Conservation (phyloP, 148 eudicot genomes). For the Heliamphora exappendiculata region DNA sequence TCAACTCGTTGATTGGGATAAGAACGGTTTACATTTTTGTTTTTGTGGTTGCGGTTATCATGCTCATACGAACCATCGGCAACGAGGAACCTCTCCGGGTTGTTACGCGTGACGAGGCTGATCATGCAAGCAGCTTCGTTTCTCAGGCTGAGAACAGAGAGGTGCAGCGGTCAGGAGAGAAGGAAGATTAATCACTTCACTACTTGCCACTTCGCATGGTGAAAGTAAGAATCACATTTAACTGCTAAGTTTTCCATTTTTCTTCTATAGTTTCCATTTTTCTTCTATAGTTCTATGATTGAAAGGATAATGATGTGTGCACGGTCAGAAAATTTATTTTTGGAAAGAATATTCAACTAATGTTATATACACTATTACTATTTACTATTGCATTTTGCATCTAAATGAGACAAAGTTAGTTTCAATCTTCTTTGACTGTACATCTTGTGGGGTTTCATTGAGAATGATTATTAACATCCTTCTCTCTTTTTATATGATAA, state of each 20-base stretch:
- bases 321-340: neutral
- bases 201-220: neutral
- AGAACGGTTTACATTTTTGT: slow-evolving; percentile 39
- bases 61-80: slow-evolving; percentile 45
- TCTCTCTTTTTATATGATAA: neutral
- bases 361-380: neutral
- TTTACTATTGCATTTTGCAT: neutral
- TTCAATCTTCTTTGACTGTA: neutral
- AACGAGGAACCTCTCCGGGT: slow-evolving; percentile 43
- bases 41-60: slow-evolving; percentile 44
- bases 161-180: slow-evolving; percentile 29
- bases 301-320: neutral
- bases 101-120: slow-evolving; percentile 27
- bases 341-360: neutral
- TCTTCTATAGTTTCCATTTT: neutral
- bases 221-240: slow-evolving; percentile 1
- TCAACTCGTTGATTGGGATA: slow-evolving; percentile 54
- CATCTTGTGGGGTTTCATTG: neutral
- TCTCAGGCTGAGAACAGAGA: slow-evolving; percentile 34
- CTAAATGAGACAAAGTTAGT: neutral
- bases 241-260: neutral
- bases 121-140: slow-evolving; percentile 15
- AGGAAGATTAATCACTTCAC: slow-evolving; percentile 51
- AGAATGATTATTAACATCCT: neutral
- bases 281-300: slow-evolving; percentile 1